Conservation (phyloP, 2,329 filamentous ascomycete genomes). For the Penicillium capsulatum region DNA sequence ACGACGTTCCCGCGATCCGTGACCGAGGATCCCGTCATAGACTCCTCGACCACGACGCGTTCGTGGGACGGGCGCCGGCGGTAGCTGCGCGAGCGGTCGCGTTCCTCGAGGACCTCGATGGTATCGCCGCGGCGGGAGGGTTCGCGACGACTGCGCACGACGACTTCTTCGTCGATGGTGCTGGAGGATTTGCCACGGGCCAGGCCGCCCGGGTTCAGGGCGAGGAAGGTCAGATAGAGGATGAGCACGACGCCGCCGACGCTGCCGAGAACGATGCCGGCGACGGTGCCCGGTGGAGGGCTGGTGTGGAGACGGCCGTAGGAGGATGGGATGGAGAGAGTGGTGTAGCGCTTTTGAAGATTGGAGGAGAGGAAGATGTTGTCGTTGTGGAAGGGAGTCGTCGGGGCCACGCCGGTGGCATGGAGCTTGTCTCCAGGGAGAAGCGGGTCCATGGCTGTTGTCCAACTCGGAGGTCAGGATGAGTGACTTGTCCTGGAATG, state of each 20-base stretch:
- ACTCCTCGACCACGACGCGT: constrained; percentile 33
- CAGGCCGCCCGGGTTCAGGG: constrained; percentile 45
- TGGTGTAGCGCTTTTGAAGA: constrained; percentile 26
- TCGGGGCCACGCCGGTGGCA: background rate
- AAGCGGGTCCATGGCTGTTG: constrained; percentile 1
- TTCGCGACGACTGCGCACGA: constrained; percentile 20
- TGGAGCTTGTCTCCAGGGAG: constrained; percentile 1
- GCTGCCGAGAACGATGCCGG: constrained; percentile 53
- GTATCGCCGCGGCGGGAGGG: constrained; percentile 16
- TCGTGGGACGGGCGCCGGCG: constrained; percentile 19
- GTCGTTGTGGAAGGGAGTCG: background rate
- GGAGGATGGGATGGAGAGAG: constrained; percentile 56
- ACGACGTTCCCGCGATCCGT: constrained; percentile 46
- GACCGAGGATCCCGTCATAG: constrained; percentile 23
- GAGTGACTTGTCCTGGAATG: too few species aligned
- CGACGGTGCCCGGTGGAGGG: constrained; percentile 55
- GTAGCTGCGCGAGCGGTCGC: constrained; percentile 24
- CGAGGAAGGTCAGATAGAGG: constrained; percentile 51
- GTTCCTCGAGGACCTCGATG: constrained; percentile 34
- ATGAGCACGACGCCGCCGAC: constrained; percentile 52
- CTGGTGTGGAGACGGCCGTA: constrained; percentile 54
- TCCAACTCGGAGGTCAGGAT: background rate
- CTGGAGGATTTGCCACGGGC: constrained; percentile 22
- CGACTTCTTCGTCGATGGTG: constrained; percentile 28
- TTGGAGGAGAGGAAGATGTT: constrained; percentile 8